phyloP scores from a whole-genome alignment of 176 grass and related monocot genomes.

The Oryza glumipatula region DNA sequence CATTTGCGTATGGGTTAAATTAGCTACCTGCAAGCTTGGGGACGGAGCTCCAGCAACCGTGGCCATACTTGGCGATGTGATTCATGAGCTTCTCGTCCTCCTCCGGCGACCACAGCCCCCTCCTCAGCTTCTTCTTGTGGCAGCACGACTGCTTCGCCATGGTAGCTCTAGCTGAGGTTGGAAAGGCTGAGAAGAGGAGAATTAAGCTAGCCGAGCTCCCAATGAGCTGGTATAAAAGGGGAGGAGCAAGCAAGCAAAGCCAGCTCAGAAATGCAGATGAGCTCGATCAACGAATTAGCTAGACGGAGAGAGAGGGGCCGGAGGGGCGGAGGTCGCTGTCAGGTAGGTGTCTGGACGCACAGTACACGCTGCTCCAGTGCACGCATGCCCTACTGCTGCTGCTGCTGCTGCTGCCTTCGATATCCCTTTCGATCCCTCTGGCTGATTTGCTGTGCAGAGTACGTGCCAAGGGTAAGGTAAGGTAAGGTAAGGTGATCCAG shows the following conservation, averaged over 20 bases:
- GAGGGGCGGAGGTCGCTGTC: slow-evolving; percentile 47
- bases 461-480: no score
- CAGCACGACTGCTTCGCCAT: slow-evolving; percentile 73
- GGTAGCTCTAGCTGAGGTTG: no score
- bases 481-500: neutral
- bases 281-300: no score
- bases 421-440: neutral
- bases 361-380: slow-evolving; percentile 6
- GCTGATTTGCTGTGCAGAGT: neutral
- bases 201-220: neutral
- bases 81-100: slow-evolving; percentile 86
- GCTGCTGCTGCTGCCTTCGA: neutral
- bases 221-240: slow-evolving; percentile 40
- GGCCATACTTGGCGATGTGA: slow-evolving; percentile 72
- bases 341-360: slow-evolving; percentile 47
- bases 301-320: neutral
- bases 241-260: neutral
- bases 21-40: slow-evolving; percentile 63
- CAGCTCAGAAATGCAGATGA: neutral
- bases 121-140: slow-evolving; percentile 78
- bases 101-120: slow-evolving; percentile 75
- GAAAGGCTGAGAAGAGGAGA: neutral
- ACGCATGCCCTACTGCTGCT: neutral
- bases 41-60: slow-evolving; percentile 78
- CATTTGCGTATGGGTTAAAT: no score